Conservation (phyloP, 176 grass and related monocot species). For the Microstegium vimineum region DNA sequence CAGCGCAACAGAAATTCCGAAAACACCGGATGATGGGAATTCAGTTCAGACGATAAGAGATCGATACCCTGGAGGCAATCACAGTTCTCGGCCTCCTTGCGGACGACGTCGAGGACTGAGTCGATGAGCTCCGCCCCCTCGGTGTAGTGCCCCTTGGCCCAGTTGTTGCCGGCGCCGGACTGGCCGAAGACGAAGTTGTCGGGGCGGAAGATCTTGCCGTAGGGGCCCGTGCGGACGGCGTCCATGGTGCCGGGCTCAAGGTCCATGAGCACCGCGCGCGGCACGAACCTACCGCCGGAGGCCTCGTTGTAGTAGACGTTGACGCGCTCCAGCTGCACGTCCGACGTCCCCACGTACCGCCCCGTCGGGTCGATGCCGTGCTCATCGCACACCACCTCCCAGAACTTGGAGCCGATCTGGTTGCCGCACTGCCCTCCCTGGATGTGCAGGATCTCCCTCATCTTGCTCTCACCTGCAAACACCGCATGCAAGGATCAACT, state of each 20-base stretch:
- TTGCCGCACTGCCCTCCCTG: conserved; percentile 31
- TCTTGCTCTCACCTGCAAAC: conserved; percentile 33
- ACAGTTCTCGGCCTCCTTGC: conserved; percentile 95
- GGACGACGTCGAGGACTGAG: conserved; percentile 86
- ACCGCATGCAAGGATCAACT: too few relatives aligned
- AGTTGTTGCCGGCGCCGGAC: conserved; percentile 93
- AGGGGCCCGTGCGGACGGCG: conserved; percentile 57
- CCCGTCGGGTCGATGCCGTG: conserved; percentile 7
- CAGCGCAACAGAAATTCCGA: not conserved
- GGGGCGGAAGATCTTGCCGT: conserved; percentile 74
- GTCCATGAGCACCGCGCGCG: conserved; percentile 80
- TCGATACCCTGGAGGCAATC: conserved; percentile 80
- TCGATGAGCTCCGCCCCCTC: conserved; percentile 96
- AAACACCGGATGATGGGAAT: conserved; percentile 1
- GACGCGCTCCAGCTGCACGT: conserved; percentile 76
- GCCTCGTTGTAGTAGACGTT: conserved; percentile 95
- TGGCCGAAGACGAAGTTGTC: conserved; percentile 95
- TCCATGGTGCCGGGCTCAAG: conserved; percentile 94
- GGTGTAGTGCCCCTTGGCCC: conserved; percentile 97
- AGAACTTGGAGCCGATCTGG: too few relatives aligned
- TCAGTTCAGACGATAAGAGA: not conserved
- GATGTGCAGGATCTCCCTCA: conserved; percentile 94
- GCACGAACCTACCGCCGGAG: conserved; percentile 69
- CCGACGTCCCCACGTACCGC: conserved; percentile 52
- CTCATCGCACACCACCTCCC: too few relatives aligned